These are phyloP conservation scores for Russula olivacea DNA, from an alignment of 768 basidiomycete species.

Conservation along the genomic window DNA sequence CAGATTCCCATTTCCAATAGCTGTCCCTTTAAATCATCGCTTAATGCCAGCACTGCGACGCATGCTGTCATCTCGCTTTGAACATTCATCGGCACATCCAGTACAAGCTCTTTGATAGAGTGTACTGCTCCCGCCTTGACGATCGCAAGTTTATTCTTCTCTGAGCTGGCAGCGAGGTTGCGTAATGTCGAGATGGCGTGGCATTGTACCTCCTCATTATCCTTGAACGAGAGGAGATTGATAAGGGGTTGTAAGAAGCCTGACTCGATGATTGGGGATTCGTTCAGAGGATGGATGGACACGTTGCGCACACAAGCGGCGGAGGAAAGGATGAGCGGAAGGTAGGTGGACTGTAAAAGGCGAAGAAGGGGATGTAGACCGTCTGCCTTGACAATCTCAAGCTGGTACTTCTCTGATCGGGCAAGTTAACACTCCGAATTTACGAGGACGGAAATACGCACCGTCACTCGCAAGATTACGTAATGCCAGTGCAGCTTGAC, in stretches of 20 bases:
- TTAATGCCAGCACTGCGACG: conserved; percentile 91
- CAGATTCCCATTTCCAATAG: conserved; percentile 97
- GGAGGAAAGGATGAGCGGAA: conserved; percentile 95
- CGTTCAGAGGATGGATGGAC: conserved; percentile 97
- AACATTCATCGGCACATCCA: conserved; percentile 92
- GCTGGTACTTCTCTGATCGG: conserved; percentile 89
- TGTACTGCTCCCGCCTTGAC: conserved; percentile 97
- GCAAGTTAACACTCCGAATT: not conserved
- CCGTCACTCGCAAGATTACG: conserved; percentile 97
- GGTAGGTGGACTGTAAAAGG: conserved; percentile 91
- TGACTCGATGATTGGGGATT: conserved; percentile 98
- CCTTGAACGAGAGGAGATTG: conserved; percentile 94
- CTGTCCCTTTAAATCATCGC: conserved; percentile 95
- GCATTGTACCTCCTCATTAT: conserved; percentile 99
- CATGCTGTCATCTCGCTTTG: conserved; percentile 99
- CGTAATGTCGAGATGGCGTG: conserved; percentile 97
- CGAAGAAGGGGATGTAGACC: conserved; percentile 89
- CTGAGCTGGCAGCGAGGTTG: conserved; percentile 93
- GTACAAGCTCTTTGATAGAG: conserved; percentile 92
- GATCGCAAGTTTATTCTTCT: conserved; percentile 97
- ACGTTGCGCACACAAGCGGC: conserved; percentile 99
- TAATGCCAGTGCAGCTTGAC: conserved; percentile 93
- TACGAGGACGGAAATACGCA: conserved; percentile 33
- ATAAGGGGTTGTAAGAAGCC: conserved; percentile 96
- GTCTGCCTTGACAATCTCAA: conserved; percentile 95